phyloP scores from a whole-genome alignment of 2,329 filamentous ascomycete genomes.

The Dactylellina sp. region DNA sequence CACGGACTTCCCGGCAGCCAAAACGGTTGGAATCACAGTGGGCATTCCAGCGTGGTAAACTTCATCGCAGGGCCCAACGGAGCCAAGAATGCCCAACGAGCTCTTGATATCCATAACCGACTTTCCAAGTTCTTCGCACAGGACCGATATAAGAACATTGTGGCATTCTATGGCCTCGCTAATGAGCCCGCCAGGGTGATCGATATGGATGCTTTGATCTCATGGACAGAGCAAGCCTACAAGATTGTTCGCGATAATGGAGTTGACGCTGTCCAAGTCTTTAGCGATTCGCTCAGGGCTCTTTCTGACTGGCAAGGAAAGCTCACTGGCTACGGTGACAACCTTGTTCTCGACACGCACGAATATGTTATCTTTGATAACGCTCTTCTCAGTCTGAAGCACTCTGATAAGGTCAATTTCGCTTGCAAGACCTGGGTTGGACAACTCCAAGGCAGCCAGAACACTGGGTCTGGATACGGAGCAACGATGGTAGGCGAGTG shows the following conservation, averaged over 20 bases:
- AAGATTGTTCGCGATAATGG: slow-evolving; percentile 80
- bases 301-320: slow-evolving; percentile 89
- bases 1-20: slow-evolving; percentile 91
- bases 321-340: slow-evolving; percentile 76
- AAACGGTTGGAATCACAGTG: slow-evolving; percentile 98
- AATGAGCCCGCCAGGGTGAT: slow-evolving; percentile 93
- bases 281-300: slow-evolving; percentile 95
- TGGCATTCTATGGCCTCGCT: slow-evolving; percentile 91
- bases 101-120: slow-evolving; percentile 86
- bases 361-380: slow-evolving; percentile 99
- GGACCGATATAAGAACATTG: slow-evolving; percentile 88
- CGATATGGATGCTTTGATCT: slow-evolving; percentile 73
- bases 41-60: slow-evolving; percentile 79
- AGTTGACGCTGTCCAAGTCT: slow-evolving; percentile 76
- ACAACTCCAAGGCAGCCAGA: slow-evolving; percentile 78
- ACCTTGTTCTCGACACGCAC: slow-evolving; percentile 93
- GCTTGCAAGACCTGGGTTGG: slow-evolving; percentile 89
- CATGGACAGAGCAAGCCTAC: slow-evolving; percentile 82
- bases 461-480: slow-evolving; percentile 83
- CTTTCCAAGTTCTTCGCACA: slow-evolving; percentile 96
- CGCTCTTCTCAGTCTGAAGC: slow-evolving; percentile 82
- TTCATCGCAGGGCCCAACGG: slow-evolving; percentile 93
- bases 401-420: slow-evolving; percentile 84
- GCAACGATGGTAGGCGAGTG: slow-evolving; percentile 96
- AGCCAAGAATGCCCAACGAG: slow-evolving; percentile 61